phyloP scores from a whole-genome alignment of 441 rosid genomes.

The Biscutella laevigata region DNA sequence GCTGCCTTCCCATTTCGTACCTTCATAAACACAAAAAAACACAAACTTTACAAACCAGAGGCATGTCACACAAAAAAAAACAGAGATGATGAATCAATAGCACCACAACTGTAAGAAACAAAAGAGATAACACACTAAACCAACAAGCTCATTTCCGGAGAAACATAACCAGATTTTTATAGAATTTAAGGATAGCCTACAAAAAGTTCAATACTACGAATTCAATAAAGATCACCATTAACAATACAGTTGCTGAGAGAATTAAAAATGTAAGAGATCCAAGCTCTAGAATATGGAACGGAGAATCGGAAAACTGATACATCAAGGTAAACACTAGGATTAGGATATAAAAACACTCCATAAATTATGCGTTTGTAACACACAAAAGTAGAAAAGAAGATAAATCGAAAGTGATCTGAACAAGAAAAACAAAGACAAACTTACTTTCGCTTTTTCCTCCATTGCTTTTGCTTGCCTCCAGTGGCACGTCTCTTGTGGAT shows the following conservation, averaged over 20 bases:
- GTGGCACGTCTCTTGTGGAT: constrained; percentile 28
- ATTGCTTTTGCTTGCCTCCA: constrained; percentile 21
- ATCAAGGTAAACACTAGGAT: not conserved
- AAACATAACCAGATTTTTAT: not conserved
- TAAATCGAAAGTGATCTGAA: constrained; percentile 4
- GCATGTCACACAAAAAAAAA: not conserved
- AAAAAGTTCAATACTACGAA: not conserved
- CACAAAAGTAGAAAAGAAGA: not conserved
- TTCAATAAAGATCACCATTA: not conserved
- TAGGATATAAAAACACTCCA: not conserved
- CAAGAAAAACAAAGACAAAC: not conserved
- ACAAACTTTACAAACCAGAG: not conserved
- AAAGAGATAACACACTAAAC: not conserved
- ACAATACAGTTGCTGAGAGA: too few species aligned
- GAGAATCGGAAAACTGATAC: too few species aligned
- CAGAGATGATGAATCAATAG: not conserved
- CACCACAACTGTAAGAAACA: not conserved
- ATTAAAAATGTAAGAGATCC: too few species aligned
- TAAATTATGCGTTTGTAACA: not conserved
- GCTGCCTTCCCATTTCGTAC: constrained; percentile 74
- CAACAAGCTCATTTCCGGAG: not conserved
- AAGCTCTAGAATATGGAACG: too few species aligned
- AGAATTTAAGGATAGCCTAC: not conserved
- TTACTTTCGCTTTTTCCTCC: constrained; percentile 33
- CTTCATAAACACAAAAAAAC: constrained; percentile 21